Conservation (phyloP, 208 protist species). For the Phytomonas sp. region DNA sequence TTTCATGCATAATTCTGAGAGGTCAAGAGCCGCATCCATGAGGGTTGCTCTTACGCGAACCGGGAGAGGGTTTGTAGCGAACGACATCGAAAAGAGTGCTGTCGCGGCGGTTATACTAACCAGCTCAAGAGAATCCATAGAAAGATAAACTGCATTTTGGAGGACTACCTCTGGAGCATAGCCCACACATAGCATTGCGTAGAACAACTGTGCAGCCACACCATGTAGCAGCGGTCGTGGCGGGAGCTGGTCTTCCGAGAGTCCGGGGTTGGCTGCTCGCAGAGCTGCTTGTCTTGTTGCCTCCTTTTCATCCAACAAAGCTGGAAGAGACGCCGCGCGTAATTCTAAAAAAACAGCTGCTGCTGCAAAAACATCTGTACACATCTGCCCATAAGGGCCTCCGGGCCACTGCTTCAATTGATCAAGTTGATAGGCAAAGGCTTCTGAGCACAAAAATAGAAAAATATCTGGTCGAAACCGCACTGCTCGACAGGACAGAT, state of each 20-base stretch:
- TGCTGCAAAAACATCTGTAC: constrained; percentile 2
- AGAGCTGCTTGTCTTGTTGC: background rate
- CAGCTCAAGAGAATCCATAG: constrained; percentile 31
- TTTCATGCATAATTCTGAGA: background rate
- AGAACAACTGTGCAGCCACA: constrained; percentile 23
- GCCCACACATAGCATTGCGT: constrained; percentile 52
- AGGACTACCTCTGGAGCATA: constrained; percentile 42
- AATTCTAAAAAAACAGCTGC: constrained; percentile 4
- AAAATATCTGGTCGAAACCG: constrained; percentile 10
- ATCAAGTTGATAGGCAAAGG: constrained; percentile 5
- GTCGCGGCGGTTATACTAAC: constrained; percentile 30
- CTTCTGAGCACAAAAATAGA: constrained; percentile 9
- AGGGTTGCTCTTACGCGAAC: constrained; percentile 17
- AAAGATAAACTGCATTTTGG: constrained; percentile 47
- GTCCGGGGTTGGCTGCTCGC: background rate
- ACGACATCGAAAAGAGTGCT: constrained; percentile 34
- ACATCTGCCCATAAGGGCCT: constrained; percentile 6
- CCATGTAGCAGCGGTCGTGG: constrained; percentile 24
- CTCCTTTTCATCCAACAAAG: background rate
- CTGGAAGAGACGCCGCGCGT: background rate
- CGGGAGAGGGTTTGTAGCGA: constrained; percentile 31
- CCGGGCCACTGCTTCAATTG: constrained; percentile 1
- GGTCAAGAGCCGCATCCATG: background rate
- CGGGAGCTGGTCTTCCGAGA: constrained; percentile 2
- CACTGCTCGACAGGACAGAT: constrained; percentile 1